phyloP scores from a whole-genome alignment of 2,329 filamentous ascomycete species.

The Fusarium chuoi region DNA sequence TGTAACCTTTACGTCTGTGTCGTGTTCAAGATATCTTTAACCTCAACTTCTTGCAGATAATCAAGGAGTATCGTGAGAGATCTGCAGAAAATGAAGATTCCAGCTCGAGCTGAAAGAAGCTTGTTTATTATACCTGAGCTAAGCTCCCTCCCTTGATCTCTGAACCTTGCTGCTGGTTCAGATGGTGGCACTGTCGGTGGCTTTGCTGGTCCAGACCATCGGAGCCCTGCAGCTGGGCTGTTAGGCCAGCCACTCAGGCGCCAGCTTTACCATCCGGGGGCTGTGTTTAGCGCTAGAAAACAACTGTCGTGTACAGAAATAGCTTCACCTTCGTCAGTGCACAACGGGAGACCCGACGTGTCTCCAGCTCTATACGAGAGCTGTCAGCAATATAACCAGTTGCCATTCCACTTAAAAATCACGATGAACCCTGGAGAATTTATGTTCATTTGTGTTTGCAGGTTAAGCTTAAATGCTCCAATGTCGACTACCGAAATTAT shows the following conservation, averaged over 20 bases:
- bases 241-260: constrained; percentile 21
- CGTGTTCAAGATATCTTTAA: background rate
- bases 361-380: background rate
- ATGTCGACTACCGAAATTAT: background rate
- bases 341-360: background rate
- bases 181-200: constrained; percentile 28
- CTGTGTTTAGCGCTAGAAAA: constrained; percentile 16
- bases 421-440: background rate
- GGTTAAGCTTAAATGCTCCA: constrained; percentile 1
- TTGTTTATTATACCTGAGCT: constrained; percentile 15
- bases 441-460: too few species aligned
- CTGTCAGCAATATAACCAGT: background rate
- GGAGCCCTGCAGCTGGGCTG: background rate
- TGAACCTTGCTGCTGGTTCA: background rate
- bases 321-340: constrained; percentile 14
- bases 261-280: constrained; percentile 3
- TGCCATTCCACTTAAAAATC: background rate
- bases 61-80: background rate
- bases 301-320: constrained; percentile 14
- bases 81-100: background rate
- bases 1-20: background rate
- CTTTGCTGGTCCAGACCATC: constrained; percentile 25
- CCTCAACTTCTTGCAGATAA: background rate
- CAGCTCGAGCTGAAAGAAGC: constrained; percentile 4
- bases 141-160: constrained; percentile 24